Evolutionary conservation across 2,329 filamentous ascomycete species (phyloP), one percentile per base, ranked within the genome.

Genomic region (Ascomycota sp.): DNA sequence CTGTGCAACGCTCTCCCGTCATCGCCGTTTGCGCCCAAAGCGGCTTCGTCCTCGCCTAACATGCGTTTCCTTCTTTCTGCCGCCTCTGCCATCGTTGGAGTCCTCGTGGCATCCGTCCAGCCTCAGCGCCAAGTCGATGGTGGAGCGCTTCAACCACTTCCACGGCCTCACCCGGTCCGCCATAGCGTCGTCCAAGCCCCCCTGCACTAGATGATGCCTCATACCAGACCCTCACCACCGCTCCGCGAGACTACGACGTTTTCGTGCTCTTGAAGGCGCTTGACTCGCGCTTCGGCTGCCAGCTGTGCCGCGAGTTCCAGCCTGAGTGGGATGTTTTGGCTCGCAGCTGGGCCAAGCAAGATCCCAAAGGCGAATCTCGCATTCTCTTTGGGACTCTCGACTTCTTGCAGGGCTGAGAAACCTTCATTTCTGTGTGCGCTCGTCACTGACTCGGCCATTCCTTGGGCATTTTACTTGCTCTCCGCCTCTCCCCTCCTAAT

Each of bases 281-380:
- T 44, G 85, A 93, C 40, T 46, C 72, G 21, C 70, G 81, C 34
- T 94, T 80, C 48, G 80, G 78, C 35, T 98, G 89, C 51, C 61
- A 73, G 39, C 61, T 95, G 29, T 98, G 89, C 53, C 68, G 72
- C 30, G 81, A 92, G 31, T 93, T 98, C 52, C 79, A 93, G 51
- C 77, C 85, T 2, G 89, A 98, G 55, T 98, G 83, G 78, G 79
- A 91, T 32, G 53, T 95, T 31, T 57, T 98, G 32, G 70, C 69
- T 31, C 79, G 72, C 52, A 89, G 79, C 55, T 98, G 89, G 89
- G 63, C 64, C 36, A 82, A 78, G 51, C 83, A 80, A 7, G 79
- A 92, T 52, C 81, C 76, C 58, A 59, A 69, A 34, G 75, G 63
- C 31, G 65, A 80, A 39, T 76, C 73, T 20, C 66, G 75, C 36